Conservation (phyloP, 176 grass and related monocot genomes). For the maize (Zea mays) region DNA sequence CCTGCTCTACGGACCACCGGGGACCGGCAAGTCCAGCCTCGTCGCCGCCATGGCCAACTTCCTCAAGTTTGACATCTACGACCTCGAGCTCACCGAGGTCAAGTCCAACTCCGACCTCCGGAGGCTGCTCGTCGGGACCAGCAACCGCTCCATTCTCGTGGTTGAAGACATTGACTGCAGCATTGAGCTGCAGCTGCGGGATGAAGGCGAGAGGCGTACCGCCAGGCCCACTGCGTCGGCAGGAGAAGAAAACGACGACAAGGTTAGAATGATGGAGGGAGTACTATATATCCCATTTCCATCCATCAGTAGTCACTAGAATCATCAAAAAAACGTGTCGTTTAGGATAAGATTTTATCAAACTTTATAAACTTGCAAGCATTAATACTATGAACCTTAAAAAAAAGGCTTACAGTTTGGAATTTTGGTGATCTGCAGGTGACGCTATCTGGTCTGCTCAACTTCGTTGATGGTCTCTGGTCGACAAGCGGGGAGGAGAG, state of each 20-base stretch:
- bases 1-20: constrained; percentile 36
- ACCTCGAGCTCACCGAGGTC: constrained; percentile 57
- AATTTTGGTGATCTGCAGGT: constrained; percentile 32
- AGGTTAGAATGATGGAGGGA: constrained; percentile 26
- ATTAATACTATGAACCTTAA: too few species aligned
- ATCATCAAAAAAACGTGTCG: not conserved
- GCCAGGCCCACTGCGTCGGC: not conserved
- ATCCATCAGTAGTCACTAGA: not conserved
- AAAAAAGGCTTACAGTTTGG: too few species aligned
- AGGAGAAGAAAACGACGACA: constrained; percentile 35
- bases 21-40: constrained; percentile 53
- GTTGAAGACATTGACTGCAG: constrained; percentile 59
- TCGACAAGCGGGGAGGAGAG: constrained; percentile 49
- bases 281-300: not conserved
- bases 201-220: not conserved
- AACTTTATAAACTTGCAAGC: not conserved
- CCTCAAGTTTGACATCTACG: constrained; percentile 65
- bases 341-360: not conserved
- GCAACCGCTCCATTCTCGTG: constrained; percentile 51
- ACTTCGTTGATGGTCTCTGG: constrained; percentile 36
- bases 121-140: constrained; percentile 39
- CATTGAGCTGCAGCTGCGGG: constrained; percentile 37
- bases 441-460: constrained; percentile 40
- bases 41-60: constrained; percentile 53
- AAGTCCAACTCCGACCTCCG: constrained; percentile 39